Conservation (phyloP, 2,329 filamentous ascomycete species). For the Diaporthe humulicola region DNA sequence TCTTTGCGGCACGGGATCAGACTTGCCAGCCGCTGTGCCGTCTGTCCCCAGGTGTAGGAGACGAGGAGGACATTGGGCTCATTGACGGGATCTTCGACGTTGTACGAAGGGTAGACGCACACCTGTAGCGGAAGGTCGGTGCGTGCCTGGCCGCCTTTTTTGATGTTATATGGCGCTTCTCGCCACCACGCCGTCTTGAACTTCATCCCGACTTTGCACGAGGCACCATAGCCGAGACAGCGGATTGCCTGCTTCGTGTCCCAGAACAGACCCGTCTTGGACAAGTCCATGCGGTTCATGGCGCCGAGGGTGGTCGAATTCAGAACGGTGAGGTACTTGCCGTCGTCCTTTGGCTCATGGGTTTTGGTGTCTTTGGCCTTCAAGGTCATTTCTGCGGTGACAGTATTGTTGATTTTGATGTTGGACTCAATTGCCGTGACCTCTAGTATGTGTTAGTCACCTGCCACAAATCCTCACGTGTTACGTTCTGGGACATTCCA, state of each 20-base stretch:
- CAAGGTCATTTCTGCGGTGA: not conserved
- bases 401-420: not conserved
- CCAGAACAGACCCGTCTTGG: not conserved
- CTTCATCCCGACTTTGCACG: not conserved
- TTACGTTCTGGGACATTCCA: too few relatives aligned
- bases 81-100: not conserved
- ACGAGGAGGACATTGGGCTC: not conserved
- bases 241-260: not conserved
- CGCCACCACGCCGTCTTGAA: not conserved
- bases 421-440: not conserved
- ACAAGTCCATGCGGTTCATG: not conserved
- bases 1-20: not conserved
- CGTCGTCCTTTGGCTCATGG: not conserved
- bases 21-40: not conserved
- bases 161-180: not conserved
- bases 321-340: not conserved
- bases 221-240: not conserved
- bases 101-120: not conserved
- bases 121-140: conserved; percentile 1
- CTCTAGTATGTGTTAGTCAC: too few relatives aligned
- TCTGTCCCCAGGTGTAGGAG: not conserved
- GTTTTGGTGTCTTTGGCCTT: not conserved
- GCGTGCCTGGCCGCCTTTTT: not conserved
- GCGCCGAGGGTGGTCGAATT: not conserved
- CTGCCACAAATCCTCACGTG: too few relatives aligned